Evolutionary conservation across 2,329 filamentous ascomycete species (phyloP).

Genomic region (Escovopsis sp.): DNA sequence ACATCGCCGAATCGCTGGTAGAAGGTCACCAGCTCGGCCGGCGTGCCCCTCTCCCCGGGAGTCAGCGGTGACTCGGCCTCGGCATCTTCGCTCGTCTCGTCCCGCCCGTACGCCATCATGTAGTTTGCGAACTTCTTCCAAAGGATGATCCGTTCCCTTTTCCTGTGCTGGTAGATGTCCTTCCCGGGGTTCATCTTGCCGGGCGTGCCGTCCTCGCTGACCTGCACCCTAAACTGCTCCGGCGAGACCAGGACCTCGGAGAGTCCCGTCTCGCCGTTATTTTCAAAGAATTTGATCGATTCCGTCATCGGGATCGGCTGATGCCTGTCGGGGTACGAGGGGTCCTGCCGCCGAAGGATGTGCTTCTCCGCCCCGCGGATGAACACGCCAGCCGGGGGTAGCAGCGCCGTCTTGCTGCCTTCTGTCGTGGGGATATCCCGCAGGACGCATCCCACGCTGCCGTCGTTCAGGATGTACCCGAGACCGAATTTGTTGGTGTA

Average conservation of each 20-base stretch:
- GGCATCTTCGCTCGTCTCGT: constrained; percentile 43
- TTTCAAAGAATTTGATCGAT: constrained; percentile 58
- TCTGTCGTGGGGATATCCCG: constrained; percentile 39
- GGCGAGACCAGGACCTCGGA: constrained; percentile 49
- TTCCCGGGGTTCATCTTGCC: constrained; percentile 47
- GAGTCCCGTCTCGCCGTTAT: constrained; percentile 49
- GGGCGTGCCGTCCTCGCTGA: constrained; percentile 43
- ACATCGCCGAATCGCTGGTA: constrained; percentile 73
- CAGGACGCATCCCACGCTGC: constrained; percentile 60
- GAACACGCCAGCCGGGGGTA: constrained; percentile 58
- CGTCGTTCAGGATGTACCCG: constrained; percentile 71
- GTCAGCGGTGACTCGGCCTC: constrained; percentile 24
- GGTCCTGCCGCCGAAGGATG: constrained; percentile 45
- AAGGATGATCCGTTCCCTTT: constrained; percentile 49
- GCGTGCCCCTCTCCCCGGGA: constrained; percentile 21
- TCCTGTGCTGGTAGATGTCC: constrained; percentile 49
- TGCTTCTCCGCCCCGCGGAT: constrained; percentile 58
- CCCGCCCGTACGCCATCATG: constrained; percentile 59
- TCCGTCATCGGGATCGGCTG: constrained; percentile 50
- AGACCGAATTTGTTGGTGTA: constrained; percentile 79
- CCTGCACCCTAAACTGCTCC: constrained; percentile 40
- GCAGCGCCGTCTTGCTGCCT: constrained; percentile 32
- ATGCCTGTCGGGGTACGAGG: constrained; percentile 38
- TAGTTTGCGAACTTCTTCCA: constrained; percentile 66
- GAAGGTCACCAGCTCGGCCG: constrained; percentile 54